A percentile compares a stretch with the other conserved stretches of the same genome.
These are phyloP conservation scores for Rubia tinctorum DNA, from an alignment of 305 asterid species.

Conservation along the genomic window DNA sequence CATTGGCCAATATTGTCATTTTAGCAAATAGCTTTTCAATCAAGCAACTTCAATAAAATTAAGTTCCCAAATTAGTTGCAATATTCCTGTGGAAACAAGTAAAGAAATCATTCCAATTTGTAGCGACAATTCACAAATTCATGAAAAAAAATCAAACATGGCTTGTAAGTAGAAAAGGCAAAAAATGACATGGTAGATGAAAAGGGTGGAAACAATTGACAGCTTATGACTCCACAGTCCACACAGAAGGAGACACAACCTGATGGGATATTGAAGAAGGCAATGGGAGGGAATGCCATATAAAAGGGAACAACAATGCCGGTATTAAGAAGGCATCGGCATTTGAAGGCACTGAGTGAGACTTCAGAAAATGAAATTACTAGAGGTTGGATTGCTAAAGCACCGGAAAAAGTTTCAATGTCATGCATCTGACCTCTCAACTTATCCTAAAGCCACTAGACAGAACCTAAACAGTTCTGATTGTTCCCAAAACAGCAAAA, in stretches of 20 bases:
- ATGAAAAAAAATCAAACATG: not conserved
- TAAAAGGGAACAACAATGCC: not conserved
- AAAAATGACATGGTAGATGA: not conserved
- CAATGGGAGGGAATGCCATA: not conserved
- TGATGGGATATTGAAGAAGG: no score
- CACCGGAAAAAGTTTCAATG: not conserved
- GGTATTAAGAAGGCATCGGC: not conserved
- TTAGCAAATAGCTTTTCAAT: not conserved
- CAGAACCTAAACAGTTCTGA: not conserved
- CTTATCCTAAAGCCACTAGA: not conserved
- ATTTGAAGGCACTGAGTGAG: not conserved
- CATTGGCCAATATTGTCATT: not conserved
- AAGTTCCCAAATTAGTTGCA: not conserved
- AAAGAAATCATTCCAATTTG: not conserved
- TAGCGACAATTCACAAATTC: not conserved
- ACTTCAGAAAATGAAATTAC: slow-evolving; percentile 1
- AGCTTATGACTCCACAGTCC: not conserved
- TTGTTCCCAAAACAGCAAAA: not conserved
- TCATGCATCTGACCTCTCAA: not conserved
- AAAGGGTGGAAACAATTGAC: not conserved
- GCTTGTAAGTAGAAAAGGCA: not conserved
- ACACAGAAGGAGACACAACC: not conserved
- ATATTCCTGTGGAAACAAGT: not conserved
- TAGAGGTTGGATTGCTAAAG: not conserved
- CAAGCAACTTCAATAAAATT: not conserved